These are phyloP conservation scores for Pharnaceum exiguum DNA, from an alignment of 148 eudicot species.

Conservation along the genomic window DNA sequence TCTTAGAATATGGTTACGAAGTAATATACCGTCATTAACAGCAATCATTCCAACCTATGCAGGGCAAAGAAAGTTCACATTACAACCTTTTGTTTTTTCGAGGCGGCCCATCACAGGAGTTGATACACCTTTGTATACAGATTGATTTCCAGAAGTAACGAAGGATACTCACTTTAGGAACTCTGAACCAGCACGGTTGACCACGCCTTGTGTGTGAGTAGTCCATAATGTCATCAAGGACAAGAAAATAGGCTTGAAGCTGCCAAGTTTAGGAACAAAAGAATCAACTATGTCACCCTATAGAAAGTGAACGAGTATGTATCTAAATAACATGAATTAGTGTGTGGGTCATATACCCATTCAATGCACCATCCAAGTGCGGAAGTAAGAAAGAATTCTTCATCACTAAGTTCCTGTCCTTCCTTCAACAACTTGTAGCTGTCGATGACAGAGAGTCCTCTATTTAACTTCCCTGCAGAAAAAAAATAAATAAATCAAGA, in stretches of 20 bases:
- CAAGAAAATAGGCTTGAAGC: constrained; percentile 94
- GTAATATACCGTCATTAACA: constrained; percentile 76
- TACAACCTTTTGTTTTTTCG: neutral
- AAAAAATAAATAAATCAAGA: too few species aligned
- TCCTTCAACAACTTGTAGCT: constrained; percentile 78
- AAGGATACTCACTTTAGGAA: constrained; percentile 55
- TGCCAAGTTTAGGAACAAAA: constrained; percentile 24
- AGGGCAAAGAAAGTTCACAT: neutral
- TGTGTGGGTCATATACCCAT: constrained; percentile 56
- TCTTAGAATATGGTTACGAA: constrained; percentile 85
- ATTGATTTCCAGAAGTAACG: neutral
- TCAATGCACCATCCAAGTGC: constrained; percentile 99
- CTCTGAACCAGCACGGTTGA: constrained; percentile 87
- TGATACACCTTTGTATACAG: neutral
- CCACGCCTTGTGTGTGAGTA: constrained; percentile 81
- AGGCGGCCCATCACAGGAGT: neutral
- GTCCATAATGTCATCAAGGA: constrained; percentile 92
- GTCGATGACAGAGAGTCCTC: constrained; percentile 89
- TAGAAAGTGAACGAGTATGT: neutral
- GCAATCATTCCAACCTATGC: constrained; percentile 94
- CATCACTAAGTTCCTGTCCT: constrained; percentile 66
- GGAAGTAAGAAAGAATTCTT: constrained; percentile 75
- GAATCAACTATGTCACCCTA: neutral
- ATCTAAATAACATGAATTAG: neutral
- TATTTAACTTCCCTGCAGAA: constrained; percentile 88